phyloP scores from a whole-genome alignment of 2,329 filamentous ascomycete genomes.

The Massarina eburnea region DNA sequence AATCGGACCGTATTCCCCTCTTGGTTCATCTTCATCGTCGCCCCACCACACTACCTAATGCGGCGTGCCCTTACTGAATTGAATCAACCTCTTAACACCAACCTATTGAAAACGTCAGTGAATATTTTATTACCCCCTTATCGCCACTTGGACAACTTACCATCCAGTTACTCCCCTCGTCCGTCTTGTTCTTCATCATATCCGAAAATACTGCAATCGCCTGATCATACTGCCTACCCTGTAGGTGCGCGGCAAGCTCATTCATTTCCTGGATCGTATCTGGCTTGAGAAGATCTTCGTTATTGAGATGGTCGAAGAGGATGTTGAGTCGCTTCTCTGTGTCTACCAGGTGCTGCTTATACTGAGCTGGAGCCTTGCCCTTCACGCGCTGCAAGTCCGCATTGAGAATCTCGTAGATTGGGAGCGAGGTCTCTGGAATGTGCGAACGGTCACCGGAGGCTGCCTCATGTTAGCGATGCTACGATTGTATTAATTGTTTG shows the following conservation, averaged over 20 bases:
- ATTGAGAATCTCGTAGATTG: slow-evolving; percentile 77
- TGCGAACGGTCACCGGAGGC: slow-evolving; percentile 82
- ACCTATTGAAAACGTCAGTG: slow-evolving; percentile 23
- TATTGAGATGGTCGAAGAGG: slow-evolving; percentile 97
- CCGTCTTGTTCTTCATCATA: slow-evolving; percentile 51
- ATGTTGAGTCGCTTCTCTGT: slow-evolving; percentile 90
- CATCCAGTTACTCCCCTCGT: slow-evolving; percentile 56
- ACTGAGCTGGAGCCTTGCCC: slow-evolving; percentile 79
- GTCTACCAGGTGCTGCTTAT: slow-evolving; percentile 86
- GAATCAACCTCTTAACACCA: slow-evolving; percentile 42
- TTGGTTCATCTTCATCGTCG: not conserved
- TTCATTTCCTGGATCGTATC: slow-evolving; percentile 71
- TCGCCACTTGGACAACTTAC: slow-evolving; percentile 39
- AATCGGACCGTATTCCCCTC: too few relatives aligned
- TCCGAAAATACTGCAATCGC: slow-evolving; percentile 48
- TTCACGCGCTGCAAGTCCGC: slow-evolving; percentile 89
- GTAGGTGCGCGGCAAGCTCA: slow-evolving; percentile 52
- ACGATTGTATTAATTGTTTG: not conserved
- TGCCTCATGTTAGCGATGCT: slow-evolving; percentile 29
- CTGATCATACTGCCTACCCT: slow-evolving; percentile 48
- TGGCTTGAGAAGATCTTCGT: slow-evolving; percentile 82
- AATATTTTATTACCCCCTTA: not conserved
- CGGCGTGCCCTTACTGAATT: slow-evolving; percentile 41
- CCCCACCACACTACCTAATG: not conserved
- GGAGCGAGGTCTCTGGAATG: slow-evolving; percentile 75